Evolutionary conservation across 2,329 filamentous ascomycete genomes (phyloP).

Genomic region (Teratosphaeria gauchensis): DNA sequence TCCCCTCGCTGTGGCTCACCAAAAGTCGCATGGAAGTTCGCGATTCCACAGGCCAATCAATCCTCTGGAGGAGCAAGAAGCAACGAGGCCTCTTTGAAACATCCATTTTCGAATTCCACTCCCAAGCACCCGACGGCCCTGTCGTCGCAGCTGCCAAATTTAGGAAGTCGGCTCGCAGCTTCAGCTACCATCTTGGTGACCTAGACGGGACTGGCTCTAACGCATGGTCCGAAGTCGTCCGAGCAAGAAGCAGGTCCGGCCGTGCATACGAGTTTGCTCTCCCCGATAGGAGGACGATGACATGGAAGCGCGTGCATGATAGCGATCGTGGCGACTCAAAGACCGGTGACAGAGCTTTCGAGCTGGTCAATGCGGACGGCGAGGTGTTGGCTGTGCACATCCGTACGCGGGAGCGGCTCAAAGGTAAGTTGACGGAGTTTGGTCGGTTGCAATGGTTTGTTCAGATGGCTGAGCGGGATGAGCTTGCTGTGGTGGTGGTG

Average conservation of each 20-base stretch:
- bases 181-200: not conserved
- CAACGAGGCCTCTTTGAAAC: not conserved
- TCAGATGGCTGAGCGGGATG: too few species aligned
- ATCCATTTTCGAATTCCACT: not conserved
- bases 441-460: too few species aligned
- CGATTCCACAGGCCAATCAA: not conserved
- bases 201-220: not conserved
- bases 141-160: not conserved
- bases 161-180: not conserved
- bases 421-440: too few species aligned
- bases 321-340: too few species aligned
- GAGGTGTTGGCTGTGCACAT: too few species aligned
- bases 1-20: not conserved
- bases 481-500: too few species aligned
- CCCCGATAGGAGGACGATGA: not conserved
- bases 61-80: not conserved
- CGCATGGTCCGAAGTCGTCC: not conserved
- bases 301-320: too few species aligned
- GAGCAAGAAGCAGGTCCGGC: not conserved
- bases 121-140: not conserved
- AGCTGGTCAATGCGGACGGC: too few species aligned
- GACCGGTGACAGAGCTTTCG: too few species aligned
- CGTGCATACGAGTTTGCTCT: not conserved
- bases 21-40: not conserved
- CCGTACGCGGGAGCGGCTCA: too few species aligned